Base-by-base conservation (phyloP, 2,329 filamentous ascomycete species). In the Teratosphaeria destructans region DNA sequence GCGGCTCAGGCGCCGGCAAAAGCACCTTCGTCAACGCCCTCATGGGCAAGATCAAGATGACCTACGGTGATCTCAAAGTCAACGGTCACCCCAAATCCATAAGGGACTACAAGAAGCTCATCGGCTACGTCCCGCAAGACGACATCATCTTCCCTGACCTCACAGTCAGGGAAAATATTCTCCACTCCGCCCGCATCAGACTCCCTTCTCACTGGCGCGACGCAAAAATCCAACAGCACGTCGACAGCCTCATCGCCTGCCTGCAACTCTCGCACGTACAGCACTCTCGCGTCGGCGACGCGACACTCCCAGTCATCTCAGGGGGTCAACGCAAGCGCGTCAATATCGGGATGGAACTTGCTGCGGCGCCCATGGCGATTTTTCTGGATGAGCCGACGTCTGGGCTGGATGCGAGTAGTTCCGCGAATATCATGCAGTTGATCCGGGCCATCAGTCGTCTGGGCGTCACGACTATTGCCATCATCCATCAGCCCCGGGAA, bases 51-150 rank as follows among this genome's bases (percentile, higher is more conserved):
- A 75, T 73, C 0, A 75, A 71, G 37, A 76, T 80, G 60, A 84
- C 80, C 0, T 57, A 60, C 8, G 82, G 82, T 2, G 64, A 73
- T 0, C 78, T 82, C 29, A 79, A 77, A 54, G 76, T 84, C 63
- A 85, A 84, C 62, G 78, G 78, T n/a, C 71, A 74, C 4, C 73
- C 52, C 47, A 63, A 65, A 52, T 63, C 75, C 65, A 71, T 81
- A 70, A 75, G 75, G 65, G 72, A 73, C 52, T 84, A 82, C 69
- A 83, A 81, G 69, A 83, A 84, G 66, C 73, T 84, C 60, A 83
- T 85, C 29, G 82, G 82, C 26, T 85, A 84, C 61, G 82, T 85
- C 3, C 82, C 83, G 1, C 82, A 85, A 64, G 81, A 85, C 62
- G 83, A 85, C 66, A 77, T 85, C 29, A 77, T 85, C 3, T 74